Base-by-base conservation (phyloP, 768 basidiomycete species). In the Suillus hirtellus region DNA sequence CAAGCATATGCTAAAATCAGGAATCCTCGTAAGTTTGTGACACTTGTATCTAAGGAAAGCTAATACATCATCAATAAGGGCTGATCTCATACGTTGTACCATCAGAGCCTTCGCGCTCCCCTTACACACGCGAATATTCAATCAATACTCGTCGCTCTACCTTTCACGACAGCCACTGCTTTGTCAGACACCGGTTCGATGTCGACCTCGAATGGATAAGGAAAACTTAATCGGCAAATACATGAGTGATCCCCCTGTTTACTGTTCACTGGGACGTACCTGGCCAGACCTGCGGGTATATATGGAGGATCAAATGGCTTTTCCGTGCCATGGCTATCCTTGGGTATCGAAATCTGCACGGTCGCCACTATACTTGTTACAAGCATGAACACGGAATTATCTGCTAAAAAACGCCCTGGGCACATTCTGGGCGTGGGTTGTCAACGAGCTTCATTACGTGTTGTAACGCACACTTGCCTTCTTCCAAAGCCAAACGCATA, bases 111-210 rank as follows among this genome's bases (percentile, higher is more conserved):
- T 56, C 15, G 21, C 40, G 37, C 14, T 24, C 35, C n/a, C 5
- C 19, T 37, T 8, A 14, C 7, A 55, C 15, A 12, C 19, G 37
- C 53, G 31, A 37, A 37, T 24, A 1, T 24, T 56, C 56, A 58
- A 42, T 58, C 24, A 19, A 19, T 24, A 24, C 2, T 38, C 15
- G 10, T 40, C 24, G 55, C 17, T 42, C 17, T 58, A 15, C 24
- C 40, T 27, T 69, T 64, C 55, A 69, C 62, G 5, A 19, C 31
- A 7, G 60, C 52, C n/a, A 69, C 56, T 35, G 53, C 58, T 24
- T 44, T 43, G 21, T 66, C 59, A 15, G 68, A 69, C 9, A 46
- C 10, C 12, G 67, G 67, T 46, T 58, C 56, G 38, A 68, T 60
- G 37, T 61, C 62, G 8, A 68, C 61, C 1, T 65, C 59, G 21